Conservation (phyloP, 768 basidiomycete genomes). For the Agrocybe pediades region DNA sequence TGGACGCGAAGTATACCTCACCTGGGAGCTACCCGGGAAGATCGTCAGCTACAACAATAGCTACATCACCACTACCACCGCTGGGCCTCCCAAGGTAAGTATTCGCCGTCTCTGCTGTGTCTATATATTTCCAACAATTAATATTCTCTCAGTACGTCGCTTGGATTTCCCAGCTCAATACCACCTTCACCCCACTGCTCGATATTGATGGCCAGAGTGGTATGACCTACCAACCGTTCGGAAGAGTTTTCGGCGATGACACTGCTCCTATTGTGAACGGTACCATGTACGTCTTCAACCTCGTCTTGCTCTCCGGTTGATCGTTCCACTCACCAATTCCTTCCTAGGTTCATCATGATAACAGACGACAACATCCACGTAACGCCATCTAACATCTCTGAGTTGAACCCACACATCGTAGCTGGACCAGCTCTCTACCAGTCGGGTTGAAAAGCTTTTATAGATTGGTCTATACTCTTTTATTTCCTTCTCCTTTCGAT, state of each 20-base stretch:
- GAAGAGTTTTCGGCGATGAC: conserved; percentile 41
- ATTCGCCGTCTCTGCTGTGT: neutral
- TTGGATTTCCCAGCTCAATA: conserved; percentile 64
- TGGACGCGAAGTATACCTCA: conserved; percentile 45
- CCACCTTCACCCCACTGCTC: conserved; percentile 52
- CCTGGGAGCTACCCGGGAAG: conserved; percentile 58
- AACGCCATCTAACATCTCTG: conserved; percentile 60
- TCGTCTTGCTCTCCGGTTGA: neutral
- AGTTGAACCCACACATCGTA: conserved; percentile 51
- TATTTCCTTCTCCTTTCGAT: too few species aligned
- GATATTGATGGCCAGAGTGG: conserved; percentile 45
- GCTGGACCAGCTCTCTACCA: too few species aligned
- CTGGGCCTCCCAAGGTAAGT: conserved; percentile 40
- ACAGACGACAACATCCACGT: conserved; percentile 51
- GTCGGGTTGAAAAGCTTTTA: too few species aligned
- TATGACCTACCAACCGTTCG: conserved; percentile 49
- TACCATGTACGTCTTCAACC: conserved; percentile 40
- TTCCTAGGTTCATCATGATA: conserved; percentile 52
- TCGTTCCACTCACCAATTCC: neutral
- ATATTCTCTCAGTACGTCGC: conserved; percentile 42
- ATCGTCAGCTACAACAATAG: conserved; percentile 50
- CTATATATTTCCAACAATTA: neutral
- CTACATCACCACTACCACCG: too few species aligned
- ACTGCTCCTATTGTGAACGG: conserved; percentile 50
- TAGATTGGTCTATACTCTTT: too few species aligned